A percentile compares a stretch with the other conserved stretches of the same genome.
These are phyloP conservation scores for Neofusicoccum kwambonambiense DNA, from an alignment of 2,329 filamentous ascomycete genomes.

Conservation along the genomic window DNA sequence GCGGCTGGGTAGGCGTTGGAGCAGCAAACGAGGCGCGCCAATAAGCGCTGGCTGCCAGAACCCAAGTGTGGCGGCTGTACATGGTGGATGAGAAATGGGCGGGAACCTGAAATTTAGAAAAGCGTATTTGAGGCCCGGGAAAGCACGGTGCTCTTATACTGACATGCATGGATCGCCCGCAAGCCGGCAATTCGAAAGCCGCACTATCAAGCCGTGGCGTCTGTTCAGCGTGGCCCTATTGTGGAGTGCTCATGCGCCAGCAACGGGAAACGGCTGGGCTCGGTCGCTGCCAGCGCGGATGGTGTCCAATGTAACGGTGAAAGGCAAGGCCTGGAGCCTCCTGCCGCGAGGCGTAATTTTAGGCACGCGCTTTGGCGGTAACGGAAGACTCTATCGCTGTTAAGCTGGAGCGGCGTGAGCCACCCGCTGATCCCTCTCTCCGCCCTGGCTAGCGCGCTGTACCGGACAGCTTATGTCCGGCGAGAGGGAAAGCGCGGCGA, in stretches of 20 bases:
- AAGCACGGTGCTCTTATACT: background rate
- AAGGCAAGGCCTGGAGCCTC: background rate
- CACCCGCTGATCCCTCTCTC: background rate
- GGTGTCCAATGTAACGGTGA: background rate
- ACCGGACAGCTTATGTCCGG: background rate
- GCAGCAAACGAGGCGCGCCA: background rate
- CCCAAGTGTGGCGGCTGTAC: background rate
- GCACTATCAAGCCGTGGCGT: background rate
- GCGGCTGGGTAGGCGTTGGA: background rate
- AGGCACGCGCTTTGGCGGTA: background rate
- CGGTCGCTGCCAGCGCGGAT: background rate
- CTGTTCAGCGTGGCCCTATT: background rate
- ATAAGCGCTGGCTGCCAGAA: background rate
- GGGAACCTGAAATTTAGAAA: background rate
- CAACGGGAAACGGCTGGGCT: background rate
- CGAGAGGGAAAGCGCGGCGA: background rate
- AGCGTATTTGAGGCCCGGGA: background rate
- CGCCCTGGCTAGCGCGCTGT: background rate
- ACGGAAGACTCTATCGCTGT: background rate
- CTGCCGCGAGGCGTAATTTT: background rate
- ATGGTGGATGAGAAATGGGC: background rate
- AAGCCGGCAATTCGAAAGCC: background rate
- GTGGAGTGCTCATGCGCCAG: background rate
- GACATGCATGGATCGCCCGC: background rate
- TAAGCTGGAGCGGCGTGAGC: background rate